phyloP scores from a whole-genome alignment of 768 basidiomycete genomes.

The Suillus subluteus region DNA sequence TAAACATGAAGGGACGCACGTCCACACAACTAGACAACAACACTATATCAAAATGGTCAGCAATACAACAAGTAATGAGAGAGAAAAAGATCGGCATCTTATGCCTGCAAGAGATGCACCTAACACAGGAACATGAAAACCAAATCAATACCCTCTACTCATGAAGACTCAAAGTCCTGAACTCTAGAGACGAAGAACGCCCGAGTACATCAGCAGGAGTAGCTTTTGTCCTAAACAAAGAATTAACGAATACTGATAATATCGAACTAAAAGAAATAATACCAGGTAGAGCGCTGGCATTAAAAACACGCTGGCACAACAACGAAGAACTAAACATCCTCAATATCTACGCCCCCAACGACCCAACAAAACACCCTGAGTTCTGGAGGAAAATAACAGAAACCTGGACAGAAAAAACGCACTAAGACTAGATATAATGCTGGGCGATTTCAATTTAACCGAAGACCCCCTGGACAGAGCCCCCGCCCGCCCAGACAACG shows the following conservation, averaged over 20 bases:
- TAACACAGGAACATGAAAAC: too few relatives aligned
- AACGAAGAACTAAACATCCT: slow-evolving; percentile 28
- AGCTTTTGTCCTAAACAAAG: slow-evolving; percentile 40
- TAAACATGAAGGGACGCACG: too few relatives aligned
- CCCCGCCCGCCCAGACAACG: slow-evolving; percentile 28
- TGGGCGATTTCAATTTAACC: slow-evolving; percentile 47
- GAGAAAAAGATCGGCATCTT: too few relatives aligned
- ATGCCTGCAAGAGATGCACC: too few relatives aligned
- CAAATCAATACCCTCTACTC: neutral
- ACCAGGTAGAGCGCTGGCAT: slow-evolving; percentile 31
- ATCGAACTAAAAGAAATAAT: slow-evolving; percentile 17
- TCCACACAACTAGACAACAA: too few relatives aligned
- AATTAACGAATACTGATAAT: slow-evolving; percentile 15
- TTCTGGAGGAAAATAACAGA: slow-evolving; percentile 30
- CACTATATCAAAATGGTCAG: too few relatives aligned
- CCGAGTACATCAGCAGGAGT: slow-evolving; percentile 26
- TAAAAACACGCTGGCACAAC: slow-evolving; percentile 24
- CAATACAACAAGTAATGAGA: too few relatives aligned
- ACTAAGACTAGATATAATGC: slow-evolving; percentile 29
- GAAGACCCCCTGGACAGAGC: slow-evolving; percentile 42
- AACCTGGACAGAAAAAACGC: too few relatives aligned
- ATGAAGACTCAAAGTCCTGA: neutral
- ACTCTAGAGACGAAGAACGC: neutral
- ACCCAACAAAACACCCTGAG: slow-evolving; percentile 22
- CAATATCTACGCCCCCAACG: slow-evolving; percentile 42